Base-by-base conservation (phyloP, 2,329 filamentous ascomycete genomes). In the Hypoxylon rubiginosum region DNA sequence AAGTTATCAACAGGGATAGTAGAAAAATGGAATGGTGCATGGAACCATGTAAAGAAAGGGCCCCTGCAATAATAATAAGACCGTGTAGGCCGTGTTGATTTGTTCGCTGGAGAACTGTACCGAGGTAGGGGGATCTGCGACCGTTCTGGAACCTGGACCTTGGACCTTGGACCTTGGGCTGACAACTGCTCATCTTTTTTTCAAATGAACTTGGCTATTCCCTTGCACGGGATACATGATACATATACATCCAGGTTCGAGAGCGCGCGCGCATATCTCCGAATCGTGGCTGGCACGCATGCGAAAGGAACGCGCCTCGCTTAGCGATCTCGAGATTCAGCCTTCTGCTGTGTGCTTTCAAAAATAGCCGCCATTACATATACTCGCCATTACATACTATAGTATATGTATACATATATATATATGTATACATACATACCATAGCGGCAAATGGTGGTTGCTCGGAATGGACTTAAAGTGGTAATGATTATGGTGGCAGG, bases 11-110 rank as follows among this genome's bases (percentile, higher is more conserved):
- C 67, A 71, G 62, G 67, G 69, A 58, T 71, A 54, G 53, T 54
- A 64, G 67, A 67, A 71, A 43, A 64, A 71, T 68, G 69, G 59
- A 70, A 69, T 65, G 65, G 63, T 67, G 65, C 61, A 64, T 70
- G 57, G 62, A 68, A 70, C 59, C 59, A 67, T 64, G 64, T 64
- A 62, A 58, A 67, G 54, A 69, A 67, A 53, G 24, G 28, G n/a
- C 58, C 64, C 64, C 52, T 67, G 64, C 13, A 56, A 60, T 52
- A 64, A 62, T 30, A 56, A 57, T 59, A 58, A 32, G 46, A 50
- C 63, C 58, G 68, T 69, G 62, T 51, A 36, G 66, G 59, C 39
- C 39, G 39, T 43, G 39, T 43, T 43, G 39, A 19, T 17, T 62
- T 66, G 17, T 28, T 62, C 34, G 52, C 49, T 34, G 46, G 50